These are phyloP conservation scores for Nicotiana undulata DNA, from an alignment of 257 asterid species.

Conservation along the genomic window DNA sequence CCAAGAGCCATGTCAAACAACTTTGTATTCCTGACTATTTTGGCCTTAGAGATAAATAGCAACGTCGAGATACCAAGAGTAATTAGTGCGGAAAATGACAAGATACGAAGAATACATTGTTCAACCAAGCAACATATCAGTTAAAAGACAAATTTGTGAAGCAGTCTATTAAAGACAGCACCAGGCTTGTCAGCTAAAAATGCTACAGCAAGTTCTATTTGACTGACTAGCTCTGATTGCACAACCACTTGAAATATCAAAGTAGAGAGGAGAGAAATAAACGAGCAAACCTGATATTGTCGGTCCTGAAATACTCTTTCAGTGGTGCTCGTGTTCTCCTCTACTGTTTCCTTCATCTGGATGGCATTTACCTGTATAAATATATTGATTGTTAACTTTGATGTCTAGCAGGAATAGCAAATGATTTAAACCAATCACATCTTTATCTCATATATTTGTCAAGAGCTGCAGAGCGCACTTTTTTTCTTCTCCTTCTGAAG, in stretches of 20 bases:
- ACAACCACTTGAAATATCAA: background rate
- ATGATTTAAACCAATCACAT: background rate
- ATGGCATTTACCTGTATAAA: constrained; percentile 77
- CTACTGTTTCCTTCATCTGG: constrained; percentile 96
- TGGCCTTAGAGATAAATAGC: background rate
- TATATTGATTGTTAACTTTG: background rate
- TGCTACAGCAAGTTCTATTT: background rate
- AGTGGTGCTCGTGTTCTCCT: constrained; percentile 90
- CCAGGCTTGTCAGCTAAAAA: background rate
- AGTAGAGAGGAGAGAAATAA: background rate
- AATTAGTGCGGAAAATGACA: background rate
- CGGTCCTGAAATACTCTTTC: constrained; percentile 96
- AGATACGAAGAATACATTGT: background rate
- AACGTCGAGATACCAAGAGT: background rate
- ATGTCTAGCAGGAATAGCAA: background rate
- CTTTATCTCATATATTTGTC: background rate
- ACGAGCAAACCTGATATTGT: constrained; percentile 69
- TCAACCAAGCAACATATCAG: background rate
- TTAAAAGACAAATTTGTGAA: background rate
- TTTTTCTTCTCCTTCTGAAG: background rate
- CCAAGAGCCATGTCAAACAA: background rate
- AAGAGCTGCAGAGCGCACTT: background rate
- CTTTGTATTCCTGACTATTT: background rate
- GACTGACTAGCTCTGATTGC: background rate
- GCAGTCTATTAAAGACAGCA: background rate